phyloP scores from a whole-genome alignment of 345 rosid species.

The Cardiospermum halicacabum region DNA sequence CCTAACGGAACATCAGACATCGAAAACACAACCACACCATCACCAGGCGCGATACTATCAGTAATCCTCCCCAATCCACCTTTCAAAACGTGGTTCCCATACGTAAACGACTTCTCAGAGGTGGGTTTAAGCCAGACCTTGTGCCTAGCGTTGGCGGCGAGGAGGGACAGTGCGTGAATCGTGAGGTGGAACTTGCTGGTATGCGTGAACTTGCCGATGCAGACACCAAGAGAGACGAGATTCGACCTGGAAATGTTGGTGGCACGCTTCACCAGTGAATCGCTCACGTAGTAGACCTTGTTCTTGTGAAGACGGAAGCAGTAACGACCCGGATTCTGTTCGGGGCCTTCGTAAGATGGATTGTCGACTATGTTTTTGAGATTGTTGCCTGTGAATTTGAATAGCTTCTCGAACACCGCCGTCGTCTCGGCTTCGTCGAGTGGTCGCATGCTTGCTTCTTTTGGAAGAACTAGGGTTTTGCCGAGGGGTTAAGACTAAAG shows the following conservation, averaged over 20 bases:
- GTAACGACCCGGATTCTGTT: slow-evolving; percentile 59
- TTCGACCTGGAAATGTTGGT: slow-evolving; percentile 63
- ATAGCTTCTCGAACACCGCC: slow-evolving; percentile 77
- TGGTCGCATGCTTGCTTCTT: slow-evolving; percentile 49
- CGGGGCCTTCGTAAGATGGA: slow-evolving; percentile 87
- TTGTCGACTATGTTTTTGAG: slow-evolving; percentile 87
- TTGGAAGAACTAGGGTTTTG: slow-evolving; percentile 11
- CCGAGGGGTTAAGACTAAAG: too few relatives aligned
- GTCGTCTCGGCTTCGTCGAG: slow-evolving; percentile 86
- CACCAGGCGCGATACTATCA: slow-evolving; percentile 66
- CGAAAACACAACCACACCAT: slow-evolving; percentile 84
- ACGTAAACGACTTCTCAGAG: slow-evolving; percentile 89
- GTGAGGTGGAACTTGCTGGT: slow-evolving; percentile 74
- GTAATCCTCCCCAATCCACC: slow-evolving; percentile 89
- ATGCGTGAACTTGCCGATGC: slow-evolving; percentile 84
- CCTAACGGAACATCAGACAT: slow-evolving; percentile 88
- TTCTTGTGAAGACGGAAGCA: slow-evolving; percentile 90
- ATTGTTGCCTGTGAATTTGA: slow-evolving; percentile 78
- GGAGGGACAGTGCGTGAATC: slow-evolving; percentile 45
- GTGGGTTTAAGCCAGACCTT: slow-evolving; percentile 96
- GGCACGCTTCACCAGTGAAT: slow-evolving; percentile 74
- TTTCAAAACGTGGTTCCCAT: slow-evolving; percentile 86
- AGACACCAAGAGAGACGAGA: slow-evolving; percentile 65
- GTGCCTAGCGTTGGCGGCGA: slow-evolving; percentile 80
- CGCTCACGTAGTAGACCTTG: slow-evolving; percentile 76